Percentiles rank a stretch among this genome's conserved stretches.
Conservation (phyloP, 75 land plant species). For the Chamaecyparis obtusa region DNA sequence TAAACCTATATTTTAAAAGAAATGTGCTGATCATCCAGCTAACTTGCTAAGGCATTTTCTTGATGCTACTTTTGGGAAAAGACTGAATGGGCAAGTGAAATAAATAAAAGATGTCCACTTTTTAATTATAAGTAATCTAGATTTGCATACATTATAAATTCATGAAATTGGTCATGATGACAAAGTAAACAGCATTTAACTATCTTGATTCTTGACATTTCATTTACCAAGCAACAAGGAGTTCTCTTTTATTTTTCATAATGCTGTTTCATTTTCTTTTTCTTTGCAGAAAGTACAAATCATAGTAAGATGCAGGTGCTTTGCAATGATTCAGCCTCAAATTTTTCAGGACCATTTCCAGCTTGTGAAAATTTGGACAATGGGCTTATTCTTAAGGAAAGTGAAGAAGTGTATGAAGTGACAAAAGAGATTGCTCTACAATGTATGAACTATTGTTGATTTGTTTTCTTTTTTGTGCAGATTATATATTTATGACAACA, state of each 20-base stretch:
- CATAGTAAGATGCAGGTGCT: neutral
- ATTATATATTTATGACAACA: neutral
- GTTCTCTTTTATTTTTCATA: neutral
- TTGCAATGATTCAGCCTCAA: neutral
- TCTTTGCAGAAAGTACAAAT: neutral
- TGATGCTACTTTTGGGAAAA: neutral
- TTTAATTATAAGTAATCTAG: neutral
- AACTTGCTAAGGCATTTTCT: neutral
- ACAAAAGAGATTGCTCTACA: neutral
- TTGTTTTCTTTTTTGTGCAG: neutral
- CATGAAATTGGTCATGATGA: neutral
- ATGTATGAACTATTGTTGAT: neutral
- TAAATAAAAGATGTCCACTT: neutral
- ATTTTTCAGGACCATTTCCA: neutral
- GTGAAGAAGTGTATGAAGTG: neutral
- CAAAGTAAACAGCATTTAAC: neutral
- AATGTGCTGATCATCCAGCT: neutral
- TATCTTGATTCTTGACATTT: neutral
- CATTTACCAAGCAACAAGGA: neutral
- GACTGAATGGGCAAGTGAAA: neutral
- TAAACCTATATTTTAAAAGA: neutral
- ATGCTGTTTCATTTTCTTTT: neutral
- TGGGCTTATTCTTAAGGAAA: neutral
- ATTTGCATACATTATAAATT: neutral
- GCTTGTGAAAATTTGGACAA: neutral